Conservation (phyloP, 2,329 filamentous ascomycete genomes). For the Colletotrichum liaoningense region DNA sequence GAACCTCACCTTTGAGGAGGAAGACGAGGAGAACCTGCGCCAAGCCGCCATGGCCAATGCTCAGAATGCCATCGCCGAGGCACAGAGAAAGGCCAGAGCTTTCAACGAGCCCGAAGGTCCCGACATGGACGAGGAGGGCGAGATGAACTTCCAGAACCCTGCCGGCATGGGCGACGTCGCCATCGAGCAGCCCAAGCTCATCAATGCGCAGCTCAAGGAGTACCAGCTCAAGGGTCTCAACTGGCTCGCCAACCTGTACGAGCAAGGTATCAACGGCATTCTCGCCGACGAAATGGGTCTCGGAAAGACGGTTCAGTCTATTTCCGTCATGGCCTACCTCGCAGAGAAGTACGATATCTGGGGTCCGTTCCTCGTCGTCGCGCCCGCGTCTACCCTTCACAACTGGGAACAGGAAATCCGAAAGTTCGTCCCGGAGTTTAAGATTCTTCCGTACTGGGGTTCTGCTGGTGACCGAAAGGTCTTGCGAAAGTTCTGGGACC, state of each 20-base stretch:
- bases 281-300: conserved; percentile 99
- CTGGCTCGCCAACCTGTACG: conserved; percentile 98
- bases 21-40: conserved; percentile 85
- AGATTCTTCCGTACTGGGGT: conserved; percentile 98
- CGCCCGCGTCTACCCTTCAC: conserved; percentile 94
- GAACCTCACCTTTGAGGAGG: conserved; percentile 93
- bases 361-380: conserved; percentile 97
- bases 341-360: conserved; percentile 98
- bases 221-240: conserved; percentile 99
- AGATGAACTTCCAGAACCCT: conserved; percentile 99
- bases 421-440: conserved; percentile 93
- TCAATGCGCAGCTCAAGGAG: conserved; percentile 95
- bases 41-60: conserved; percentile 94
- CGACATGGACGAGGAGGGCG: conserved; percentile 87
- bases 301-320: conserved; percentile 98
- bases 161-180: conserved; percentile 94
- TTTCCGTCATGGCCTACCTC: conserved; percentile 98
- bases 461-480: conserved; percentile 94
- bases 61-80: conserved; percentile 94
- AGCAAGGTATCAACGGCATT: conserved; percentile 99
- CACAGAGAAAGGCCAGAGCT: conserved; percentile 89
- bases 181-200: conserved; percentile 92
- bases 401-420: conserved; percentile 99
- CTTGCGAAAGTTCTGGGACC: conserved; percentile 98
- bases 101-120: conserved; percentile 81